Conservation (phyloP, 1,284 basidiomycete species). For the Tausonia pullulans region DNA sequence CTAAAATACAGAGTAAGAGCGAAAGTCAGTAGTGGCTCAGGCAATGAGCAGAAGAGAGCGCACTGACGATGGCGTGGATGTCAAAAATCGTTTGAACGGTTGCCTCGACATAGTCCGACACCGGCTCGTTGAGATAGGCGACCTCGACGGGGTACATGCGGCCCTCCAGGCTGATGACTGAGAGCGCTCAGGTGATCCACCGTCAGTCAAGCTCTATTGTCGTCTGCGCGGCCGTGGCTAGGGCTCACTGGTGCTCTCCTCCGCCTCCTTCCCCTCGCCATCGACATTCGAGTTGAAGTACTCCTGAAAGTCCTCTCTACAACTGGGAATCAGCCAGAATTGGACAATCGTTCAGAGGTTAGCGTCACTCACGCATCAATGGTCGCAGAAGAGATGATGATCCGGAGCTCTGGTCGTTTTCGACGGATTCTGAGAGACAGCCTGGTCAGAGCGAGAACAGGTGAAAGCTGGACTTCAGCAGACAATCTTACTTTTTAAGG, state of each 20-base stretch:
- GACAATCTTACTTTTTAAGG: conserved; percentile 60
- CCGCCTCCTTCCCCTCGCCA: conserved; percentile 21
- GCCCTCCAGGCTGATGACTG: conserved; percentile 81
- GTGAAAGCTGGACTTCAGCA: not conserved
- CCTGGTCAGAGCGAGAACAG: not conserved
- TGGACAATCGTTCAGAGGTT: not conserved
- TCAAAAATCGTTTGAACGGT: conserved; percentile 77
- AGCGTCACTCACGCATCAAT: conserved; percentile 55
- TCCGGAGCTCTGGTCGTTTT: conserved; percentile 73
- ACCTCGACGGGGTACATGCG: conserved; percentile 84
- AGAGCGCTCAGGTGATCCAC: conserved; percentile 24
- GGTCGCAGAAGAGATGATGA: conserved; percentile 91
- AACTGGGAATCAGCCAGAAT: not conserved
- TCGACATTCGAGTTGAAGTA: conserved; percentile 59
- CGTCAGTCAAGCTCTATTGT: not conserved
- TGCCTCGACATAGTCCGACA: conserved; percentile 66
- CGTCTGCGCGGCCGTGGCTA: conserved; percentile 18
- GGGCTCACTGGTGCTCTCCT: conserved; percentile 7
- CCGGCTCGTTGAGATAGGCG: conserved; percentile 60
- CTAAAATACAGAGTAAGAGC: conserved; percentile 37
- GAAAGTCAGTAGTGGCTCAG: conserved; percentile 1
- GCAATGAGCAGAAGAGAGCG: not conserved
- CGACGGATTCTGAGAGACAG: conserved; percentile 57
- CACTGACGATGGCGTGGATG: conserved; percentile 65
- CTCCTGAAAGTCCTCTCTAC: conserved; percentile 58